Evolutionary conservation across 352 stramenopile genomes (phyloP).

Genomic region (Phytophthora europaea): DNA sequence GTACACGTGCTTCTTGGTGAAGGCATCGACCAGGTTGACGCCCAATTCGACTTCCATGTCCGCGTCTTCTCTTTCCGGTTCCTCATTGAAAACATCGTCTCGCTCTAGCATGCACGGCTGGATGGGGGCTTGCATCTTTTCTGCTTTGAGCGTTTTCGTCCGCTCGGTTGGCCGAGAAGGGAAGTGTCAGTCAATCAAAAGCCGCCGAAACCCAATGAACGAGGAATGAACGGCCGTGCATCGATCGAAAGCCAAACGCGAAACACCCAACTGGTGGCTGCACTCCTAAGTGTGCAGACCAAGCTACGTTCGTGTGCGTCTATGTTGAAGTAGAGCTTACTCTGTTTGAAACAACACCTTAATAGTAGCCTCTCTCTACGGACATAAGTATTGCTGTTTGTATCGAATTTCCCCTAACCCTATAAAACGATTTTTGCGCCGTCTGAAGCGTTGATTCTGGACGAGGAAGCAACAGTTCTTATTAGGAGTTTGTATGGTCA

Average conservation of each 20-base stretch:
- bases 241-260: conserved; percentile 14
- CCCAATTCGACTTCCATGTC: conserved; percentile 35
- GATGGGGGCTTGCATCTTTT: conserved; percentile 15
- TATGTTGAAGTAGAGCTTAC: conserved; percentile 9
- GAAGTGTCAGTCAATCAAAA: conserved; percentile 8
- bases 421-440: too few species aligned
- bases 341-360: too few species aligned
- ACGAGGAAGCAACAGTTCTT: too few species aligned
- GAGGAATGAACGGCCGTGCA: conserved; percentile 17
- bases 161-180: neutral
- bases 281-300: conserved; percentile 1
- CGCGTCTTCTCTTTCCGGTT: conserved; percentile 16
- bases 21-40: conserved; percentile 29
- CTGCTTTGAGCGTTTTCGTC: neutral
- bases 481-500: too few species aligned
- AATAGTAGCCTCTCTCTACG: too few species aligned
- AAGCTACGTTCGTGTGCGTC: conserved; percentile 11
- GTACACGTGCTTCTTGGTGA: conserved; percentile 21
- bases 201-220: conserved; percentile 1
- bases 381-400: too few species aligned
- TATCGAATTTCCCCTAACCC: too few species aligned
- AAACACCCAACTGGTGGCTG: conserved; percentile 7
- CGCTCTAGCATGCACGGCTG: neutral
- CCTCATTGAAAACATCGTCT: conserved; percentile 11
- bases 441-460: too few species aligned